These are phyloP conservation scores for Smittium mucronatum DNA, from an alignment of 371 early-diverging fungal species.

Conservation along the genomic window DNA sequence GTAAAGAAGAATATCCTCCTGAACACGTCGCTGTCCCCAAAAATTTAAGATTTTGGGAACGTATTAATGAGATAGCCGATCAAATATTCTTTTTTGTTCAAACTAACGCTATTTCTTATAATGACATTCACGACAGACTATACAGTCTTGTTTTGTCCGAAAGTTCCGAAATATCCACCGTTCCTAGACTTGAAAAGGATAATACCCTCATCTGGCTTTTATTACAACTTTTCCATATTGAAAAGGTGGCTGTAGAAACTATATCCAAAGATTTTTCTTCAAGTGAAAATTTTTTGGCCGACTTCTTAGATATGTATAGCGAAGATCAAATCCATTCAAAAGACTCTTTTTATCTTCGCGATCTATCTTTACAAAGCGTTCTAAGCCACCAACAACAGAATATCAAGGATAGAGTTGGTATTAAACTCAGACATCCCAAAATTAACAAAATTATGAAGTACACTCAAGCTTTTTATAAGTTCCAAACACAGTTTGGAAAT, in stretches of 20 bases:
- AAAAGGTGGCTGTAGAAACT: constrained; percentile 17
- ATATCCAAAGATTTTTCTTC: constrained; percentile 44
- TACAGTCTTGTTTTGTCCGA: constrained; percentile 44
- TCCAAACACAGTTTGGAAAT: constrained; percentile 27
- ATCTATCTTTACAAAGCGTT: constrained; percentile 59
- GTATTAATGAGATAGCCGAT: constrained; percentile 62
- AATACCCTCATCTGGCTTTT: constrained; percentile 62
- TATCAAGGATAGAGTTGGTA: constrained; percentile 50
- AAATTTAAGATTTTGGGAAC: constrained; percentile 55
- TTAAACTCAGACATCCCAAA: constrained; percentile 60
- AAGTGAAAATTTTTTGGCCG: constrained; percentile 57
- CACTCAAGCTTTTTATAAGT: constrained; percentile 24
- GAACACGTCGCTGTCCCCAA: constrained; percentile 39
- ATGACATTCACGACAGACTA: constrained; percentile 48
- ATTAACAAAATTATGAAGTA: constrained; percentile 50
- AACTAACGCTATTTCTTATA: constrained; percentile 48
- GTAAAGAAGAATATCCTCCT: constrained; percentile 16
- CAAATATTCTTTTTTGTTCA: constrained; percentile 63
- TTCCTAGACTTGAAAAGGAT: constrained; percentile 44
- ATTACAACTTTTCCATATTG: constrained; percentile 52
- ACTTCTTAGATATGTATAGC: constrained; percentile 55
- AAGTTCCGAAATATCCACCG: constrained; percentile 35
- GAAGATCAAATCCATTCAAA: constrained; percentile 56
- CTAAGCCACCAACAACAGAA: constrained; percentile 48
- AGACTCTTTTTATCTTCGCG: constrained; percentile 62